Conservation (phyloP, 139 green algal genomes). For the Spirogloea muscicola region DNA sequence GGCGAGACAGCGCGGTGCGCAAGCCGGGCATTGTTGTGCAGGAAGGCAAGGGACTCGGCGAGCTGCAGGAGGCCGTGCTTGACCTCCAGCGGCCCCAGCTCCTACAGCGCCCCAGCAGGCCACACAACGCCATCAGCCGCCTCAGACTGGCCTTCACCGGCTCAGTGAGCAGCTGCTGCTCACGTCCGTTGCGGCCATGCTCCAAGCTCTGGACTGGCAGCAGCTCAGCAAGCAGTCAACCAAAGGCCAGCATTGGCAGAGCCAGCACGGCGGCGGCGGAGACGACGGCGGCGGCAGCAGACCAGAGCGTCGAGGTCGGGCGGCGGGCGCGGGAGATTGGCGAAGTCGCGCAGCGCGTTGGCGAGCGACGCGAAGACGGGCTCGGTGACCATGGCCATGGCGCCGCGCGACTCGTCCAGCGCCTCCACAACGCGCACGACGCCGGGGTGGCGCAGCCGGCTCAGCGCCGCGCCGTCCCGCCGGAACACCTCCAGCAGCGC, state of each 20-base stretch:
- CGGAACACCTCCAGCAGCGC: constrained; percentile 44
- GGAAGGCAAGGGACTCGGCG: constrained; percentile 69
- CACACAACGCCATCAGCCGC: too few relatives aligned
- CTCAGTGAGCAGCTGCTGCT: too few relatives aligned
- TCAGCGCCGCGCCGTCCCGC: constrained; percentile 19
- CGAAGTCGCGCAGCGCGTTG: constrained; percentile 59
- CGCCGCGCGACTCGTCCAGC: constrained; percentile 71
- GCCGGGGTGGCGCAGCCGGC: constrained; percentile 46
- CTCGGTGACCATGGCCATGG: constrained; percentile 82
- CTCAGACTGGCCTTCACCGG: too few relatives aligned
- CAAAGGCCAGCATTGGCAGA: too few relatives aligned
- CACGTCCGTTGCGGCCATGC: too few relatives aligned
- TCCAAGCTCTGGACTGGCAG: too few relatives aligned
- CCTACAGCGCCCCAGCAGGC: too few relatives aligned
- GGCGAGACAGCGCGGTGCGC: constrained; percentile 64
- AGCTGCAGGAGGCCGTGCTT: constrained; percentile 73
- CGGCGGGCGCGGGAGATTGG: constrained; percentile 28
- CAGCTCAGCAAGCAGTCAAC: too few relatives aligned
- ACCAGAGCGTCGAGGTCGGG: constrained; percentile 34
- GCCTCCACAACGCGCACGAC: constrained; percentile 65
- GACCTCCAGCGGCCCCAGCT: constrained; percentile 65
- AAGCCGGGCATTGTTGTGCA: constrained; percentile 68
- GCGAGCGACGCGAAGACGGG: constrained; percentile 61
- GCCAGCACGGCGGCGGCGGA: too few relatives aligned
- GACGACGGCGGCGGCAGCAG: too few relatives aligned